Evolutionary conservation across 495 filamentous ascomycete species (phyloP), one percentile per base, ranked within the genome.

Genomic region (Halenospora varia): DNA sequence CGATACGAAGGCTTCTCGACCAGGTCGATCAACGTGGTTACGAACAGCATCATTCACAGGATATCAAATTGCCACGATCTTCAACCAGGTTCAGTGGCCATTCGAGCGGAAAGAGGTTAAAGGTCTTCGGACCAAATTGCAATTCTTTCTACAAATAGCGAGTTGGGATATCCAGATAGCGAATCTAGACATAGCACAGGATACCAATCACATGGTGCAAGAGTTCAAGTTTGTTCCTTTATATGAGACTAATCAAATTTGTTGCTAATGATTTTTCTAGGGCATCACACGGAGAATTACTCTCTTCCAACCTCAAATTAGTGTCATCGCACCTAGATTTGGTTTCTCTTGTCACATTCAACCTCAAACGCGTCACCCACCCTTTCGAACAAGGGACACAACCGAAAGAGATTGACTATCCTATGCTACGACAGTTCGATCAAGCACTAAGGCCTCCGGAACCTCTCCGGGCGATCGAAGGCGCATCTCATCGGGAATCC

Each of bases 1-100:
- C 8, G 9, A 51, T 8, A 60, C 57, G 2, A 50, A 51, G 51
- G 35, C 57, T 9, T 23, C 22, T 2, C 19, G 47, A 11, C 26
- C 51, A 13, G 22, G 35, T 6, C 44, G 47, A 17, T 44, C 45
- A 3, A 60, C 50, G 4, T 60, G 57, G 57, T 3, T 60, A 10
- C 18, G 55, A 44, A 60, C 41, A 23, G 51, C 35, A 11, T 18
- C 17, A 41, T 60, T 60, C 47, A 55, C 57, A n/a, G 40, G 42
- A 44, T 20, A 18, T 8, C 57, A 60, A 44, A 39, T 55, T 22
- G 45, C 41, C 4, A 10, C 22, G 2, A 17, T 60, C 13, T 60
- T 55, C 53, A 17, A 48, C 15, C n/a, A 51, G 29, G 52, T 60
- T n/a, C 20, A 25, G 51, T 60, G 57, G 57, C 57, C 57, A 26